Evolutionary conservation across 345 rosid genomes (phyloP), one percentile per base, ranked within the genome.

Genomic region (Raphanus raphanistrum): DNA sequence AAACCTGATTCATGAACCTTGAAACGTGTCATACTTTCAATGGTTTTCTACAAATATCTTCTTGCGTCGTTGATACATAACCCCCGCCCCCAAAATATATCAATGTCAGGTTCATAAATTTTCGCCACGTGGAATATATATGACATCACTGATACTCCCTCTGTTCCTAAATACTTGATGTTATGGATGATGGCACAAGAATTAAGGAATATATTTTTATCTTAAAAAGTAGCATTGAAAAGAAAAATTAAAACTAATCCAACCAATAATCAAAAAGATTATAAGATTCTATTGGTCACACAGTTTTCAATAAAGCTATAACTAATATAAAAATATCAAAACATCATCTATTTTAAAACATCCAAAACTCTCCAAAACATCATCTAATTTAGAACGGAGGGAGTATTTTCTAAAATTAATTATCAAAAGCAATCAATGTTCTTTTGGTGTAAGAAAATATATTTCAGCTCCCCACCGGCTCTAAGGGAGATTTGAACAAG

Each of bases 1-100:
- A 63, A 70, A 65, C 45, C n/a, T 12, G 41, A 59, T 72, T 65
- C 81, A 78, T 67, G 77, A 66, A 66, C 48, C 32, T 67, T 0
- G 1, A 79, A 33, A 73, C 78, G 74, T 79, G 78, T 73, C 64
- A 0, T 0, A 1, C 50, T 35, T 5, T 11, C 2, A 73, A 2
- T 79, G 74, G 82, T 61, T 60, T 32, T n/a, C 4, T 7, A 35
- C 0, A 67, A 79, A 73, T 79, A 66, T 72, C 70, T 67, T 72
- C 33, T 21, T 33, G 3, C 70, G 50, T 75, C 17, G 8, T 12
- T 1, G n/a, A 25, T 38, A 38, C 45, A 38, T 38, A 38, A 38
- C 12, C 45, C 10, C 13, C 48, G 32, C 60, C 45, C 61, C 61
- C 15, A 1, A 17, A 48, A 12, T 21, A 76, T 15, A 59, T 29